Conservation (phyloP, 108 stramenopile species). For the Skeletonema marinoi region DNA sequence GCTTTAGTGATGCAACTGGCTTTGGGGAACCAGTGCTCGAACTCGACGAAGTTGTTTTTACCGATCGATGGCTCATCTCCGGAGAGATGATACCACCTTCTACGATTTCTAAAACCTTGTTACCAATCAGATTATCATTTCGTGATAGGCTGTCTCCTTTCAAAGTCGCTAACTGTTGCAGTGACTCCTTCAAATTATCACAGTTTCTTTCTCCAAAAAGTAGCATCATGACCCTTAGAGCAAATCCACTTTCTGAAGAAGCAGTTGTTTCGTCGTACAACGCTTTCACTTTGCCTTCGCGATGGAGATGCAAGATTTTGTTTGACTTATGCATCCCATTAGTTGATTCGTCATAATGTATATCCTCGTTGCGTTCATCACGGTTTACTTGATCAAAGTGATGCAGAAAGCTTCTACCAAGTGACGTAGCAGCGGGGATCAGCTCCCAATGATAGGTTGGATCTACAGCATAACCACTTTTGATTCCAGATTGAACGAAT, state of each 20-base stretch:
- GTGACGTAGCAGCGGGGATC: constrained; percentile 23
- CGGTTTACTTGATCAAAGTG: not conserved
- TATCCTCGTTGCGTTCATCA: not conserved
- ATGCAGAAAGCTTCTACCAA: constrained; percentile 22
- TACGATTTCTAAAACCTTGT: constrained; percentile 6
- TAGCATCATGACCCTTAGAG: constrained; percentile 33
- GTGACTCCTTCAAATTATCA: constrained; percentile 4
- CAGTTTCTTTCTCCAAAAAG: constrained; percentile 18
- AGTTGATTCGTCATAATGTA: not conserved
- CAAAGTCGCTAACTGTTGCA: constrained; percentile 11
- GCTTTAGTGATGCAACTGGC: not conserved
- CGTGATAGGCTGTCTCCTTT: not conserved
- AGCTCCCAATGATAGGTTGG: constrained; percentile 26
- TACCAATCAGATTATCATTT: constrained; percentile 13
- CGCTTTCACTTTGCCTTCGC: not conserved
- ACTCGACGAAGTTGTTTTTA: too few relatives aligned
- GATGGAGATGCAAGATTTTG: not conserved
- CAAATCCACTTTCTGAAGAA: constrained; percentile 15
- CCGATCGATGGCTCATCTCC: too few relatives aligned
- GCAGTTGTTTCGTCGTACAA: constrained; percentile 23
- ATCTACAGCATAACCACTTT: constrained; percentile 10
- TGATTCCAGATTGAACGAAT: constrained; percentile 40
- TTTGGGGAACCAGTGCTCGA: too few relatives aligned
- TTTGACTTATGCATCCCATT: not conserved
- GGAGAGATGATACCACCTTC: too few relatives aligned